A percentile compares a stretch with the other conserved stretches of the same genome.
Conservation (phyloP, 2,329 filamentous ascomycete species). For the Lachnellula arida region DNA sequence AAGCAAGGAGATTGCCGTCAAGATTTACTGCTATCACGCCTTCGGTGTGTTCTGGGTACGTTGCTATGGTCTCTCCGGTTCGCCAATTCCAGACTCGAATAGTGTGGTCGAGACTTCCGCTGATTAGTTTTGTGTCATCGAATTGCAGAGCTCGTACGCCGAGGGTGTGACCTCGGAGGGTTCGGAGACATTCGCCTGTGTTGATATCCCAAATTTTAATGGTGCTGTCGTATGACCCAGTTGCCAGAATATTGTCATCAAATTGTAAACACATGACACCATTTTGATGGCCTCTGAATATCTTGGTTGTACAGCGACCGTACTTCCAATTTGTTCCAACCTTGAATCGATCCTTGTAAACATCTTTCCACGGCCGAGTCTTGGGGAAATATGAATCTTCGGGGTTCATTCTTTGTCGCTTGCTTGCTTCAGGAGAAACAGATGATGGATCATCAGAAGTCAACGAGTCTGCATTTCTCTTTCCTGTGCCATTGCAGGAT, state of each 20-base stretch:
- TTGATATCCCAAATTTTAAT: conserved; percentile 97
- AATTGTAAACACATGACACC: conserved; percentile 68
- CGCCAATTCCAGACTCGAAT: conserved; percentile 97
- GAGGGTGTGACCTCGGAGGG: conserved; percentile 73
- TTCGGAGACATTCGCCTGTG: conserved; percentile 80
- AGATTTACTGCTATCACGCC: conserved; percentile 88
- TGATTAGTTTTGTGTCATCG: conserved; percentile 86
- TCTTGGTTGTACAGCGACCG: conserved; percentile 77
- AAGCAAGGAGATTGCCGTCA: conserved; percentile 76
- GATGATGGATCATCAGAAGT: conserved; percentile 9
- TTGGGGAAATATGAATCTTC: conserved; percentile 30
- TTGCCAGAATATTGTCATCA: conserved; percentile 85
- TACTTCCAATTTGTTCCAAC: conserved; percentile 98
- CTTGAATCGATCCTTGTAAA: conserved; percentile 92
- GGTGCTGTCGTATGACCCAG: conserved; percentile 90
- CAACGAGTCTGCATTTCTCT: conserved; percentile 24
- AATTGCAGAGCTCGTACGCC: conserved; percentile 90
- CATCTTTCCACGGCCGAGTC: conserved; percentile 84
- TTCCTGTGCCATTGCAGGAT: conserved; percentile 16
- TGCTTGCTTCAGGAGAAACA: conserved; percentile 15
- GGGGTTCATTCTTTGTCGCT: conserved; percentile 22
- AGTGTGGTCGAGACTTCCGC: conserved; percentile 80
- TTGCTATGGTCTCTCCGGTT: conserved; percentile 81
- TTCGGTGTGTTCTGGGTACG: conserved; percentile 70
- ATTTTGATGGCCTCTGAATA: conserved; percentile 83